These are phyloP conservation scores for Chimonanthus salicifolius DNA, from an alignment of 164 flowering plant genomes.

Conservation along the genomic window DNA sequence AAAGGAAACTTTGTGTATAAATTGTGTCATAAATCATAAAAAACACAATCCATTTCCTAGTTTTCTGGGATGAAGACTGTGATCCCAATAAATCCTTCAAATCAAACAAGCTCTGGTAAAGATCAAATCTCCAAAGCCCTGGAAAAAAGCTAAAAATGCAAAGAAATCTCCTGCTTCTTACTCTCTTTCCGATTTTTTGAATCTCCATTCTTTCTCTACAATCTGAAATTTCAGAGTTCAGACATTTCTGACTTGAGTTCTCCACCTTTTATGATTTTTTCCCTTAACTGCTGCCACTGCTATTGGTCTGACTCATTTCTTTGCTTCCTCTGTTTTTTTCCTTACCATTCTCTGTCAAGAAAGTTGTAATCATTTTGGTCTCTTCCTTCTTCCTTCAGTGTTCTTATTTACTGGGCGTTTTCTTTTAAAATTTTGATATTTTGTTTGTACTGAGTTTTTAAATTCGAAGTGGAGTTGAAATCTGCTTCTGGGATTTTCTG, in stretches of 20 bases:
- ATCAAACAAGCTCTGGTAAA: neutral
- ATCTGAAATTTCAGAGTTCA: constrained; percentile 1
- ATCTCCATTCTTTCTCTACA: constrained; percentile 4
- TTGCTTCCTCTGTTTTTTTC: neutral
- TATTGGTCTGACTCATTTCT: neutral
- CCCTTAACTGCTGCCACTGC: neutral
- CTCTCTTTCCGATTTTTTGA: neutral
- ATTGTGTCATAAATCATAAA: neutral
- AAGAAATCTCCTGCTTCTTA: constrained; percentile 1
- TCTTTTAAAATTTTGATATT: neutral
- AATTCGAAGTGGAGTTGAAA: neutral
- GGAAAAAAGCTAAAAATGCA: neutral
- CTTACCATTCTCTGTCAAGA: neutral
- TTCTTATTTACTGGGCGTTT: neutral
- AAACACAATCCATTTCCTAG: neutral
- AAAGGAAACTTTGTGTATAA: neutral
- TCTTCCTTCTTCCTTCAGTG: neutral
- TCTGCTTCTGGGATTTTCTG: neutral
- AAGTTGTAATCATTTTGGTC: neutral
- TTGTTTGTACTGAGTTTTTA: constrained; percentile 4
- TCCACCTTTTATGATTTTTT: neutral
- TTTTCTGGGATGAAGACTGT: constrained; percentile 5
- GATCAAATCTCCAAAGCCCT: neutral
- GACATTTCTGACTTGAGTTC: constrained; percentile 1
- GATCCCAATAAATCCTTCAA: neutral